phyloP scores from a whole-genome alignment of 1,284 basidiomycete genomes.

The Cryptococcus sp. region DNA sequence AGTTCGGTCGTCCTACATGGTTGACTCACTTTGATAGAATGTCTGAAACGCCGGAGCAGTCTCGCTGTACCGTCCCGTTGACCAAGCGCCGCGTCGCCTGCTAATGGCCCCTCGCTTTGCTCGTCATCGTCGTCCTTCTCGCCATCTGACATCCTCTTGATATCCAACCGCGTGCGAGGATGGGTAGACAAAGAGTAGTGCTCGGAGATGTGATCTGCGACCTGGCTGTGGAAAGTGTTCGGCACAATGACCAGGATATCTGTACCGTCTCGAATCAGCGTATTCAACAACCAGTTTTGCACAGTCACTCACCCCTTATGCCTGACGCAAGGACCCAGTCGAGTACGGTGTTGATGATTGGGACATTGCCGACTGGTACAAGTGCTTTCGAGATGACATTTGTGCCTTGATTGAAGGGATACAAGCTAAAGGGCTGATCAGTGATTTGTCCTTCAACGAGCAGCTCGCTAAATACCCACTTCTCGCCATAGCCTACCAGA shows the following conservation, averaged over 20 bases:
- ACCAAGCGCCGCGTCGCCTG: slow-evolving; percentile 3
- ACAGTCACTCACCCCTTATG: slow-evolving; percentile 65
- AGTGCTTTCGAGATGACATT: slow-evolving; percentile 66
- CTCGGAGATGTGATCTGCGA: slow-evolving; percentile 71
- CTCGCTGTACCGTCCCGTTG: slow-evolving; percentile 48
- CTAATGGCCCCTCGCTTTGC: slow-evolving; percentile 4
- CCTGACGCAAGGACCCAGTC: slow-evolving; percentile 85
- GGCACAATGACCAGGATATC: slow-evolving; percentile 85
- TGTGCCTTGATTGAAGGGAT: slow-evolving; percentile 50
- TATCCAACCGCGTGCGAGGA: slow-evolving; percentile 32
- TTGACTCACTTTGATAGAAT: slow-evolving; percentile 43
- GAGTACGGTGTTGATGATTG: slow-evolving; percentile 80
- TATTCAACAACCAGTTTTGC: too few species aligned
- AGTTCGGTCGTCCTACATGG: not conserved
- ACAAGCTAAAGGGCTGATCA: slow-evolving; percentile 32
- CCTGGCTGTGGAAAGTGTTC: slow-evolving; percentile 66
- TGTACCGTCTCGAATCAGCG: slow-evolving; percentile 44
- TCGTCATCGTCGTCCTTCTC: slow-evolving; percentile 45
- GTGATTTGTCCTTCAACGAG: not conserved
- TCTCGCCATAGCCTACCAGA: slow-evolving; percentile 81
- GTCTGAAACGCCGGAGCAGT: slow-evolving; percentile 47
- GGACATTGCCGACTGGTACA: slow-evolving; percentile 81
- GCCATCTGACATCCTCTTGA: slow-evolving; percentile 44
- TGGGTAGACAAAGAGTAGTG: slow-evolving; percentile 38
- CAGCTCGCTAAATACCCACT: slow-evolving; percentile 59